Evolutionary conservation across 805 yeast species (phyloP).

Genomic region (Debaryomyces prosopidis): DNA sequence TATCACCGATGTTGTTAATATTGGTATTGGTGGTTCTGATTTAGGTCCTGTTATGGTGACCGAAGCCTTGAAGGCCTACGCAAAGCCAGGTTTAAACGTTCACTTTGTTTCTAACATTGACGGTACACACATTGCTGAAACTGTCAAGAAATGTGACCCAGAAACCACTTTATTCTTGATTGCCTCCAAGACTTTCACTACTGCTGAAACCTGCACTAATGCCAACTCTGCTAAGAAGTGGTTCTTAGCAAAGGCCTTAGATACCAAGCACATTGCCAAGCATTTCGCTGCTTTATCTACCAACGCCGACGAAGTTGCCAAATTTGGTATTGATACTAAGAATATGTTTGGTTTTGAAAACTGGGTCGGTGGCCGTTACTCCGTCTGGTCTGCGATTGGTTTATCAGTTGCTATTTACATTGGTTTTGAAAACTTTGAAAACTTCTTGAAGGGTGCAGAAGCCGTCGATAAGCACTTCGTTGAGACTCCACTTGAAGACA

Average conservation of each 20-base stretch:
- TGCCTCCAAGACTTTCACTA: constrained; percentile 98
- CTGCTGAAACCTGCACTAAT: constrained; percentile 96
- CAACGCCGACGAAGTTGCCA: constrained; percentile 84
- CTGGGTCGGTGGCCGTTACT: constrained; percentile 99
- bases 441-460: constrained; percentile 95
- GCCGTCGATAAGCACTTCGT: constrained; percentile 92
- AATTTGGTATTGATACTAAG: constrained; percentile 95
- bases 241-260: constrained; percentile 78
- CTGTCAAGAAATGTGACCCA: constrained; percentile 72
- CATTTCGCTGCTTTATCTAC: constrained; percentile 97
- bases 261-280: constrained; percentile 78
- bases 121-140: constrained; percentile 96
- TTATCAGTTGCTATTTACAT: constrained; percentile 91
- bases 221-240: constrained; percentile 94
- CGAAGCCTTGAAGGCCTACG: constrained; percentile 92
- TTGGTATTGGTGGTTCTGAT: constrained; percentile 99
- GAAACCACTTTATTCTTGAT: constrained; percentile 91
- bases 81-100: constrained; percentile 69
- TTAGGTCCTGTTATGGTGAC: constrained; percentile 99
- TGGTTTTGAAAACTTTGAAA: constrained; percentile 92
- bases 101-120: constrained; percentile 98
- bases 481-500: constrained; percentile 80
- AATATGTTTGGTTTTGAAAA: constrained; percentile 98
- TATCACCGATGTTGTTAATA: constrained; percentile 92
- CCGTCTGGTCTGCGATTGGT: constrained; percentile 99